A percentile compares a stretch with the other conserved stretches of the same genome.
Conservation (phyloP, 2,329 filamentous ascomycete genomes). For the Blastomyces parvus region DNA sequence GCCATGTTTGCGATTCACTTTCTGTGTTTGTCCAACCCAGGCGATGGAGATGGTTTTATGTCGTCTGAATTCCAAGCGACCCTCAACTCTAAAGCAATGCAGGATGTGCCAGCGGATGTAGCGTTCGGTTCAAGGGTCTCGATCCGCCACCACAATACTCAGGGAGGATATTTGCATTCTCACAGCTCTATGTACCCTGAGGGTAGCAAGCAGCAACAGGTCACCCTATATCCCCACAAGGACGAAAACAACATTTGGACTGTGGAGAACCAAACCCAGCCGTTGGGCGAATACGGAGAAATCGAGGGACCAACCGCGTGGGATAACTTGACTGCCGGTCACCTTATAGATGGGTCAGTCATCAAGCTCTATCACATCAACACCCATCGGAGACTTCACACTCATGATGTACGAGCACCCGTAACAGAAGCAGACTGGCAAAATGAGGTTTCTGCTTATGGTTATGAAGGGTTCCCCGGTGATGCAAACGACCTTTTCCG, state of each 20-base stretch:
- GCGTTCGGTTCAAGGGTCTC: constrained; percentile 76
- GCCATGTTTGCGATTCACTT: constrained; percentile 98
- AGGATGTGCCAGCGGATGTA: constrained; percentile 86
- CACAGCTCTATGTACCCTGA: constrained; percentile 96
- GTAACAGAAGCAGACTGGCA: constrained; percentile 88
- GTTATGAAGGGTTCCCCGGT: constrained; percentile 91
- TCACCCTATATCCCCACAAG: constrained; percentile 97
- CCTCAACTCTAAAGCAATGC: constrained; percentile 92
- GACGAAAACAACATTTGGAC: constrained; percentile 96
- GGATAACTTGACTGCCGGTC: constrained; percentile 61
- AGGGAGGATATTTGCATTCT: constrained; percentile 94
- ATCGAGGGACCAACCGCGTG: constrained; percentile 76
- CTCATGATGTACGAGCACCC: constrained; percentile 71
- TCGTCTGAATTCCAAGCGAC: constrained; percentile 98
- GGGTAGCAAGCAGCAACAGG: constrained; percentile 96
- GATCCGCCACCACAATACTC: constrained; percentile 90
- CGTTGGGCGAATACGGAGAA: constrained; percentile 63
- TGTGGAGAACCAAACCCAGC: constrained; percentile 92
- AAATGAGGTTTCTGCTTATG: constrained; percentile 92
- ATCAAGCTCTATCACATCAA: constrained; percentile 74
- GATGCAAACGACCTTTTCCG: constrained; percentile 96
- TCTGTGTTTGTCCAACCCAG: constrained; percentile 81
- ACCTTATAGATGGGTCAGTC: constrained; percentile 69
- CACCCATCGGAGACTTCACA: constrained; percentile 85
- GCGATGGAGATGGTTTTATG: constrained; percentile 98